These are phyloP conservation scores for Ramaria sp. DNA, from an alignment of 768 basidiomycete genomes.

Conservation along the genomic window DNA sequence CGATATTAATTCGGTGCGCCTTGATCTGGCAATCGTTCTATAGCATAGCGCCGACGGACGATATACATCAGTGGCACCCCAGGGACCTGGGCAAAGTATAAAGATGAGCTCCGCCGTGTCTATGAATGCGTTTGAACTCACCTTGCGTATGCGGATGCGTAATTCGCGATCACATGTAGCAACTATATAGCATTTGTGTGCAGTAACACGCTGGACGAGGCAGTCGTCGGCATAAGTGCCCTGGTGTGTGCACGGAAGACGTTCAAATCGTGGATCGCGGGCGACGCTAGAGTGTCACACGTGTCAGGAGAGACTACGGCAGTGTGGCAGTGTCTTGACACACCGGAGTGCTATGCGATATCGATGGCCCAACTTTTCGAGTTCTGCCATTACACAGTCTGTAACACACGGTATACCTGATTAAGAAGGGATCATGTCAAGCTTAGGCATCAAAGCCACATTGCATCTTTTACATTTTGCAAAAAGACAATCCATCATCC, in stretches of 20 bases:
- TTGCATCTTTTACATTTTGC: conserved; percentile 97
- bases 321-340: conserved; percentile 18
- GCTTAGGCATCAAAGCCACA: too few relatives aligned
- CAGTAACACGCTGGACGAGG: conserved; percentile 87
- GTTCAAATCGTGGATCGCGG: conserved; percentile 93
- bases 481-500: conserved; percentile 99
- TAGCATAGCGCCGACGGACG: conserved; percentile 81
- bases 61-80: conserved; percentile 98
- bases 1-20: conserved; percentile 45
- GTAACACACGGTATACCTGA: conserved; percentile 97
- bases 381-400: conserved; percentile 96
- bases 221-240: conserved; percentile 99
- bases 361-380: conserved; percentile 94
- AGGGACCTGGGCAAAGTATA: conserved; percentile 33
- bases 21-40: conserved; percentile 91
- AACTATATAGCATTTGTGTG: conserved; percentile 94
- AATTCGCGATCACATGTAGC: conserved; percentile 97
- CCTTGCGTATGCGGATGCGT: conserved; percentile 79
- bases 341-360: conserved; percentile 92
- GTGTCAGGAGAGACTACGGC: neutral
- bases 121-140: neutral
- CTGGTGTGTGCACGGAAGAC: conserved; percentile 80
- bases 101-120: conserved; percentile 3
- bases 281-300: conserved; percentile 57
- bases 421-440: too few relatives aligned